These are phyloP conservation scores for Thalassiosira pacifica DNA, from an alignment of 352 stramenopile genomes.

Conservation along the genomic window DNA sequence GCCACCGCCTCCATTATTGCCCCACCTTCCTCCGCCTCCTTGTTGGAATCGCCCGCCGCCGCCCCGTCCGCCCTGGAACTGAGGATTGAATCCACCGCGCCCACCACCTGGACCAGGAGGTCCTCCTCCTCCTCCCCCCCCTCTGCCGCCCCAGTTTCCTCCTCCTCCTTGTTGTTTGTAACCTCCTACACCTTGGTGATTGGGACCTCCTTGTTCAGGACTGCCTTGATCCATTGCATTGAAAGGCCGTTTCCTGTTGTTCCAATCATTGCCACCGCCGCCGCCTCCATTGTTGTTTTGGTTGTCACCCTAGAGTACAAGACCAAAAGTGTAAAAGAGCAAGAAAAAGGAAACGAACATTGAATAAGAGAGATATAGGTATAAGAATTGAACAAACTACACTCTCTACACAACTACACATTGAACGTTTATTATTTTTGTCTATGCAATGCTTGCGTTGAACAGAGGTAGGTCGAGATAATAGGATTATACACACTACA, in stretches of 20 bases:
- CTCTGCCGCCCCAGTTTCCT: constrained; percentile 17
- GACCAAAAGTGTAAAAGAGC: constrained; percentile 6
- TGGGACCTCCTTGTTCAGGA: constrained; percentile 11
- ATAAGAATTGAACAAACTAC: constrained; percentile 21
- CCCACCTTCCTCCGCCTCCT: constrained; percentile 18
- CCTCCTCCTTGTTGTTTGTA: constrained; percentile 7
- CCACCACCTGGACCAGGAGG: neutral
- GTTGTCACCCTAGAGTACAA: constrained; percentile 30
- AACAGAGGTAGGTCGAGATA: too few relatives aligned
- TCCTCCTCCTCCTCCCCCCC: constrained; percentile 24
- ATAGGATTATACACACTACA: too few relatives aligned
- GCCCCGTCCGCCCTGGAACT: constrained; percentile 19
- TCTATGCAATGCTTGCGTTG: neutral
- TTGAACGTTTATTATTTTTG: constrained; percentile 11
- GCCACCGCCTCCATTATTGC: neutral
- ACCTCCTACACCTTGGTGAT: constrained; percentile 19
- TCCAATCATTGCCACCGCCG: constrained; percentile 41
- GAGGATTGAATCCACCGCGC: constrained; percentile 13
- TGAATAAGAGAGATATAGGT: constrained; percentile 11
- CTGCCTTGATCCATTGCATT: constrained; percentile 42
- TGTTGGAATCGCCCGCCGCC: constrained; percentile 12
- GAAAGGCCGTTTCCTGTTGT: constrained; percentile 54
- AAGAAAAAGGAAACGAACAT: neutral
- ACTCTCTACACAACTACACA: constrained; percentile 17
- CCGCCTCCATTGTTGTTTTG: constrained; percentile 14